Conservation (phyloP, 2,329 filamentous ascomycete species). For the Coniella vitis region DNA sequence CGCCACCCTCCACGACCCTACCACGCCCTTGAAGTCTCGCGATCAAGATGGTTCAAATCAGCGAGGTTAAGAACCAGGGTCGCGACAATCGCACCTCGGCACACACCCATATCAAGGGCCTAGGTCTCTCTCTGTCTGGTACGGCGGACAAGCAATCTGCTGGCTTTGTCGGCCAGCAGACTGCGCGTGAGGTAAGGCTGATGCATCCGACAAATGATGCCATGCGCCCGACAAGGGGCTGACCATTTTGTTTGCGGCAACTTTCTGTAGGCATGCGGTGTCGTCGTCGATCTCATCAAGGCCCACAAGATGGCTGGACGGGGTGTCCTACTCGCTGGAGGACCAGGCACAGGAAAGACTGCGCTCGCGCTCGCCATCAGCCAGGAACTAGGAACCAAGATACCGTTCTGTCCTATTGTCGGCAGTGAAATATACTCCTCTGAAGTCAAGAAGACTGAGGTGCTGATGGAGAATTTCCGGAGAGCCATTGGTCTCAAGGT, state of each 20-base stretch:
- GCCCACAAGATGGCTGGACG: constrained; percentile 97
- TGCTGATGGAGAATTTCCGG: constrained; percentile 98
- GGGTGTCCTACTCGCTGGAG: constrained; percentile 86
- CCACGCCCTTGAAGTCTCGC: constrained; percentile 13
- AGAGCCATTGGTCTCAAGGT: constrained; percentile 94
- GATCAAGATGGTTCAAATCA: constrained; percentile 74
- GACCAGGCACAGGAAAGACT: constrained; percentile 94
- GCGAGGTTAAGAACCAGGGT: constrained; percentile 88
- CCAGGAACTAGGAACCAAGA: constrained; percentile 95
- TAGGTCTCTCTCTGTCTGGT: constrained; percentile 81
- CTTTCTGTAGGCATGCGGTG: constrained; percentile 81
- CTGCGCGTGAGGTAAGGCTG: constrained; percentile 72
- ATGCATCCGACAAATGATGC: not conserved
- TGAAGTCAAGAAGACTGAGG: constrained; percentile 99
- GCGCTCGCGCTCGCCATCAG: constrained; percentile 91
- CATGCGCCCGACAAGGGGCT: not conserved
- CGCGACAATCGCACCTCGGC: constrained; percentile 94
- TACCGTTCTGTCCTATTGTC: constrained; percentile 96
- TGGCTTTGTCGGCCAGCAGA: constrained; percentile 84
- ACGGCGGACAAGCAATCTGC: constrained; percentile 70
- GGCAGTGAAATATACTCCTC: constrained; percentile 97
- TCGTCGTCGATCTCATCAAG: constrained; percentile 92
- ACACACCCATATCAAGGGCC: constrained; percentile 95
- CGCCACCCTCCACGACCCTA: not conserved
- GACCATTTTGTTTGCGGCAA: constrained; percentile 7